These are phyloP conservation scores for Protomyces inouyei DNA, from an alignment of 1,139 yeast genomes.

Conservation along the genomic window DNA sequence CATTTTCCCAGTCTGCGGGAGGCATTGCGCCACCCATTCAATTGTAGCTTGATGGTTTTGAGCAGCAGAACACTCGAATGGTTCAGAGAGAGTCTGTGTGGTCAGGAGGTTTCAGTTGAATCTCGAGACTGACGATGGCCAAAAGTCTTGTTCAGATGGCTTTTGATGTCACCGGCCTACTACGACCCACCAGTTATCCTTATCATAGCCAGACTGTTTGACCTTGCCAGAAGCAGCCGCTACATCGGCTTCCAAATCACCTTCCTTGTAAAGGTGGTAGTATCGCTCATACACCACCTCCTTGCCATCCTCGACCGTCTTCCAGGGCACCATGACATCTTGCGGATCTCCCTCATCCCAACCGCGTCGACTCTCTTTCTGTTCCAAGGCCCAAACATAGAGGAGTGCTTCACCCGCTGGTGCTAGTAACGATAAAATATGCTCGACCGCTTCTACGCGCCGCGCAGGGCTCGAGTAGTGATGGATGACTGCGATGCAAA, in stretches of 20 bases:
- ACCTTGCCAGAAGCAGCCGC: constrained; percentile 61
- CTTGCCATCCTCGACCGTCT: constrained; percentile 38
- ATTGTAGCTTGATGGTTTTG: too few species aligned
- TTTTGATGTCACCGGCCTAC: background rate
- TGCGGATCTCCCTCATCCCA: constrained; percentile 87
- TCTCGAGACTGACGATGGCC: too few species aligned
- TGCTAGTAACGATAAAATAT: constrained; percentile 57
- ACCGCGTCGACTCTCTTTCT: constrained; percentile 77
- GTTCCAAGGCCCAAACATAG: constrained; percentile 97
- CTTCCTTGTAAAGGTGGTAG: constrained; percentile 77
- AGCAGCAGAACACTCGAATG: too few species aligned
- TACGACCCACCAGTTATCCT: constrained; percentile 87
- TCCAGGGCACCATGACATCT: constrained; percentile 96
- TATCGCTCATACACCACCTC: constrained; percentile 67
- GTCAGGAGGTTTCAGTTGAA: too few species aligned
- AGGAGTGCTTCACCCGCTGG: constrained; percentile 61
- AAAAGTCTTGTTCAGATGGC: background rate
- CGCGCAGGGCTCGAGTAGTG: constrained; percentile 85
- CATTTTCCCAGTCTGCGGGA: constrained; percentile 38
- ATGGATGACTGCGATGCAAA: constrained; percentile 92
- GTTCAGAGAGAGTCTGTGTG: too few species aligned
- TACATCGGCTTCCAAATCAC: constrained; percentile 73
- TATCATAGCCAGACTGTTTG: constrained; percentile 75
- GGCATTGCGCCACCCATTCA: background rate
- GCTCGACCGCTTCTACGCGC: constrained; percentile 65